Evolutionary conservation across 768 basidiomycete species (phyloP), one percentile per base, ranked within the genome.

Genomic region (Terana coerulea): DNA sequence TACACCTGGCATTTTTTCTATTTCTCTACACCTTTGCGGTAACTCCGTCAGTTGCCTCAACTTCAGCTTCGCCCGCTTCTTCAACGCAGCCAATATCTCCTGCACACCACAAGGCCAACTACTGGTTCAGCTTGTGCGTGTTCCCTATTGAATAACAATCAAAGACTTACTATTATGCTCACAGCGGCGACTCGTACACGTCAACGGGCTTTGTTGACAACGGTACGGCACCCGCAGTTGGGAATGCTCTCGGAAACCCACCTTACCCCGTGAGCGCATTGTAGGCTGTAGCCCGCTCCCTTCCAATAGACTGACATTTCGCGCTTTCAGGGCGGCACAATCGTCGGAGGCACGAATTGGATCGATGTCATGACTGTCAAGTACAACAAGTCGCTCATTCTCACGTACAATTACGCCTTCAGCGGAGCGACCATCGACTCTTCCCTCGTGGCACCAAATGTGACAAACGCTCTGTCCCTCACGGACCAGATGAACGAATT

Each of bases 361-460:
- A 75, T 84, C 49, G 82, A 80, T 57, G 75, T 72, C 52, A 67
- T 73, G 50, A 80, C 80, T 0, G 69, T 72, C 1, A 65, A 70
- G 19, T 75, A 75, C 69, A 85, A 84, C 70, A 73, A 68, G 34
- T 78, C 81, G 6, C 60, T 73, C 11, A 48, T 82, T 34, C 69
- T 80, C 59, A 82, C 80, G 0, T 87, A 82, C 64, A 80, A 86
- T 67, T 80, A 79, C 53, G 86, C 85, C 0, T 81, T 76, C 49
- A 80, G 84, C 21, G 85, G 80, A 25, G 85, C 83, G 22, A 84
- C 83, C 25, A 84, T 85, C 53, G 75, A 86, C 57, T 68, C 76
- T 5, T 72, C 59, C 26, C 73, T 86, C 30, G 83, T 86, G 30
- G 55, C 70, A 3, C 81, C 83, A 3, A 81, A 74, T 57, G 52